Base-by-base conservation (phyloP, 2,329 filamentous ascomycete species). In the Botrytis tulipae region DNA sequence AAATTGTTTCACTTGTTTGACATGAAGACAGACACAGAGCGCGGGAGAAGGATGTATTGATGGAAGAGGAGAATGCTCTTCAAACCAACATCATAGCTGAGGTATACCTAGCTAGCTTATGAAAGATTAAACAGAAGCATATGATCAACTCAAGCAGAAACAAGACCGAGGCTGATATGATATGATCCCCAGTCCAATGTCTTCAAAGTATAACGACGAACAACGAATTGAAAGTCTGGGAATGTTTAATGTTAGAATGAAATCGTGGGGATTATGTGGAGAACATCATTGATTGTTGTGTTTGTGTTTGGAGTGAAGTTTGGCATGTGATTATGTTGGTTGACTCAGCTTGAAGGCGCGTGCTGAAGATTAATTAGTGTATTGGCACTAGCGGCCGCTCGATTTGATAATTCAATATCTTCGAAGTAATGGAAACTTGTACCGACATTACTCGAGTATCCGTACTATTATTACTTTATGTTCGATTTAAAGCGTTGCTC, bases 241-340 rank as follows among this genome's bases (percentile, higher is more conserved):
- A 65, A 65, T 65, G 63, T 48, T 25, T 5, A 18, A 48, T 48
- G 29, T 48, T 48, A 10, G 46, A 66, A 42, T 54, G 46, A 54
- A 54, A 68, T 68, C 46, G 35, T 68, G 65, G 65, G 65, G 46
- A 20, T 18, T 44, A 18, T 63, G n/a, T 46, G 62, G 42, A 44
- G 42, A 48, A 51, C 14, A 29, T 63, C 5, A 40, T 57, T 57
- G 57, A 1, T n/a, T 40, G 37, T 12, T 25, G 37, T 62, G 35
- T 32, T 40, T 62, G 60, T 63, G 6, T 44, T 51, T 35, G 32
- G 32, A 63, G 61, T 51, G 63, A 67, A 51, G 63, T 40, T 67
- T 68, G 65, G 29, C 65, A 68, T 54, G 65, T 68, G 65, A 68
- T 54, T 40, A 68, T 54, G 46, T 20, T 68, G 65, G 46, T 7